Evolutionary conservation across 2,329 filamentous ascomycete species (phyloP).

Genomic region (Claviceps arundinis): DNA sequence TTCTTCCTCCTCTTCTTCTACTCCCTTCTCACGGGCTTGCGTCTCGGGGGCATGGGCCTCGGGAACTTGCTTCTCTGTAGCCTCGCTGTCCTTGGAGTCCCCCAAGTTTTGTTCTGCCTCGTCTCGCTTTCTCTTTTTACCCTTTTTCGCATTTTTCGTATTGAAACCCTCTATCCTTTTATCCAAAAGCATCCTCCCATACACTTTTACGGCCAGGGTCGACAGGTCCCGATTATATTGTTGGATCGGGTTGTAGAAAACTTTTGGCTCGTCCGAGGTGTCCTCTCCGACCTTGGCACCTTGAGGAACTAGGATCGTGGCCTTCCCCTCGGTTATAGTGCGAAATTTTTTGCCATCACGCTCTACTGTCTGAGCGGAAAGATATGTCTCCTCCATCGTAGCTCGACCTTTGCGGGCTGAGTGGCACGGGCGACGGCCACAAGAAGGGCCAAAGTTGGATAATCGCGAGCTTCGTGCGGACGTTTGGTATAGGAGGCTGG

Average conservation of each 20-base stretch:
- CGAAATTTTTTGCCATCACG: slow-evolving; percentile 35
- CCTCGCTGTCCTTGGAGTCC: not conserved
- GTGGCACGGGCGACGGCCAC: not conserved
- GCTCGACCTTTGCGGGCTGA: slow-evolving; percentile 1
- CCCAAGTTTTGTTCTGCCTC: slow-evolving; percentile 10
- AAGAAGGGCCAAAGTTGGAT: not conserved
- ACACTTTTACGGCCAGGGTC: slow-evolving; percentile 81
- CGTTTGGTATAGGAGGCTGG: not conserved
- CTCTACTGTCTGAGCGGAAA: slow-evolving; percentile 13
- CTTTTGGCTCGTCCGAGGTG: slow-evolving; percentile 54
- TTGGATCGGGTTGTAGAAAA: slow-evolving; percentile 98
- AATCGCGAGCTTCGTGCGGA: not conserved
- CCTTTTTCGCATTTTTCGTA: slow-evolving; percentile 26
- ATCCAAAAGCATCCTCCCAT: slow-evolving; percentile 53
- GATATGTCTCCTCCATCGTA: slow-evolving; percentile 8
- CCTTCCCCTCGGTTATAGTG: slow-evolving; percentile 41
- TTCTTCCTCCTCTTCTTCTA: not conserved
- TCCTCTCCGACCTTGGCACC: slow-evolving; percentile 32
- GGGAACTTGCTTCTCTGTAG: not conserved
- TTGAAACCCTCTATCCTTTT: slow-evolving; percentile 26
- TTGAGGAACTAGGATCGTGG: slow-evolving; percentile 41
- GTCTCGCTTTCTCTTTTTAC: slow-evolving; percentile 35
- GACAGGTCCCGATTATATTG: slow-evolving; percentile 97
- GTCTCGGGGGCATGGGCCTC: slow-evolving; percentile 1
- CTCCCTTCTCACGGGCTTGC: slow-evolving; percentile 3